Base-by-base conservation (phyloP, 1,284 basidiomycete species). In the Sanghuangporus baumii region DNA sequence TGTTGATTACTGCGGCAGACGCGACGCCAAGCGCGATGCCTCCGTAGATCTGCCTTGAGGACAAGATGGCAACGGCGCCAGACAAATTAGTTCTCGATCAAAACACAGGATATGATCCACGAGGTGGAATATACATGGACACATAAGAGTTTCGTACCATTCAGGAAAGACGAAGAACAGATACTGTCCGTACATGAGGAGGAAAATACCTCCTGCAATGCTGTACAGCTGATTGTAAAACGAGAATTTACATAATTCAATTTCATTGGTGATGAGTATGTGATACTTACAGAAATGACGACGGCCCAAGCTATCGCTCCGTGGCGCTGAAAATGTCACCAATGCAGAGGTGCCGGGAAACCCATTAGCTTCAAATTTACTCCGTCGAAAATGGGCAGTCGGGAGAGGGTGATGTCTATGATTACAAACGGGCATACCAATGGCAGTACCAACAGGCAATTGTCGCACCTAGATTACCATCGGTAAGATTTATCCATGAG, bases 271-370 rank as follows among this genome's bases (percentile, higher is more conserved):
- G 9, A 31, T 31, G 48, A 26, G 59, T 52, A 60, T 36, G 43
- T 26, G 58, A 46, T 34, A 74, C 80, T 68, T 73, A 88, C 87
- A 66, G 82, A 78, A 66, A 92, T 84, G 68, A 86, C 68, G 64
- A 85, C 77, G 66, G 77, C 85, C 88, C 87, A 91, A 51, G 85
- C 87, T 68, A 91, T 91, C 60, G 88, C 87, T 71, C 89, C 89
- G 73, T 76, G 83, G 70, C 85, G 81, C 86, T 88, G 18, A 34
- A 18, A n/a, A 37, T 2, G 9, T 23, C 41, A 31, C 26, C 26
- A 31, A 4, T 31, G 2, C 26, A 31, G 26, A 31, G 26, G 20
- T 46, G 43, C 20, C n/a, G 40, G 40, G 40, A 4, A 31, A 31
- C 26, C 3, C 26, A 41, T 5, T 41, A 41, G 40, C n/a, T 41